phyloP scores from a whole-genome alignment of 192 early-diverging fungal species.

The Pilobolus umbonatus region DNA sequence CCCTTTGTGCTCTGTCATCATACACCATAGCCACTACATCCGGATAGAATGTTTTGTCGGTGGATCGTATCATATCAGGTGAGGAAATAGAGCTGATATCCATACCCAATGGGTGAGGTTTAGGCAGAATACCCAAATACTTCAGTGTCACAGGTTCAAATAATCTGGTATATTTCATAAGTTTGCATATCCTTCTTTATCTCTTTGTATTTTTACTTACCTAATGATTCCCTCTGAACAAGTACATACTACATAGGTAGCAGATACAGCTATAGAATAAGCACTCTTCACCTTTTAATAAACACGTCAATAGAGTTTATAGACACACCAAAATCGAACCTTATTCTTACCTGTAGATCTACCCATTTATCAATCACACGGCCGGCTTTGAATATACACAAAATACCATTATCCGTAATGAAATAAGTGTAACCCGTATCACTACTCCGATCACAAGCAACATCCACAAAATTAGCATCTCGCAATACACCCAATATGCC shows the following conservation, averaged over 20 bases:
- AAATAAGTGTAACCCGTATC: conserved; percentile 47
- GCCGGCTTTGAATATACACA: conserved; percentile 61
- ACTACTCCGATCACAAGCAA: conserved; percentile 41
- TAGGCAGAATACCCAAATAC: conserved; percentile 67
- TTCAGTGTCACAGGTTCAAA: conserved; percentile 69
- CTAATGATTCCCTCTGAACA: conserved; percentile 71
- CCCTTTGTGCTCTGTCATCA: conserved; percentile 40
- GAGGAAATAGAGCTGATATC: conserved; percentile 37
- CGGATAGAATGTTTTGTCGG: conserved; percentile 41
- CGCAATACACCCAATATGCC: conserved; percentile 63
- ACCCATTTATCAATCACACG: conserved; percentile 76
- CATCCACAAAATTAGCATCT: conserved; percentile 69
- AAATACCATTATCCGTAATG: conserved; percentile 62
- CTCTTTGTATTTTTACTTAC: no score
- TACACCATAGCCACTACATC: conserved; percentile 59
- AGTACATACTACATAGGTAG: conserved; percentile 62
- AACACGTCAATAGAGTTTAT: not conserved
- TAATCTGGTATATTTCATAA: conserved; percentile 38
- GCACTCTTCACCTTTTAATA: conserved; percentile 50
- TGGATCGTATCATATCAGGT: conserved; percentile 20
- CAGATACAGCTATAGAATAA: conserved; percentile 57
- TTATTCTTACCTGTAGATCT: conserved; percentile 73
- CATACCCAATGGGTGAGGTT: conserved; percentile 60
- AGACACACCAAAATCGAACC: not conserved
- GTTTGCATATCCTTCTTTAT: no score